phyloP scores from a whole-genome alignment of 163 green algal genomes.

The Prototheca cutis region DNA sequence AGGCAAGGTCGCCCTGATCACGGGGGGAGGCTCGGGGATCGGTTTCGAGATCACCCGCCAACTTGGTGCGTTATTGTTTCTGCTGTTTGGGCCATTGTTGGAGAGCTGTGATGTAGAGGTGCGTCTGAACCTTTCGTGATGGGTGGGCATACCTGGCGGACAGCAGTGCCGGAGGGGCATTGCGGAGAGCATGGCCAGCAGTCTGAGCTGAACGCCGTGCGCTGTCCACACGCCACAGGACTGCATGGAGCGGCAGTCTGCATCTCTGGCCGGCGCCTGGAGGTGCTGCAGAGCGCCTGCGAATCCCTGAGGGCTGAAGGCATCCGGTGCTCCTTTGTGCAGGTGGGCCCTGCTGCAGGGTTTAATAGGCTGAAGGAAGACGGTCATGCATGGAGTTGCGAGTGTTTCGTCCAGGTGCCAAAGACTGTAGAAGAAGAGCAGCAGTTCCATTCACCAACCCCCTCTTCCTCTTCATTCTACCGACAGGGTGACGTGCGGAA shows the following conservation, averaged over 20 bases:
- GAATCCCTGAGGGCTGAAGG: slow-evolving; percentile 38
- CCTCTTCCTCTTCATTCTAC: background rate
- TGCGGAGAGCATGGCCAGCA: too few relatives aligned
- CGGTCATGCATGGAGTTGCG: background rate
- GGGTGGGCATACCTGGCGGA: too few relatives aligned
- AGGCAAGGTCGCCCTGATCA: slow-evolving; percentile 71
- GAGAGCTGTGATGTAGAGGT: background rate
- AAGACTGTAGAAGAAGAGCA: too few relatives aligned
- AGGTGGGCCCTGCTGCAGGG: too few relatives aligned
- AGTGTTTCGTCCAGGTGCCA: background rate
- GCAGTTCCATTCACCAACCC: background rate
- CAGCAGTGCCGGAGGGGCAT: too few relatives aligned
- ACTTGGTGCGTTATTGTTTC: slow-evolving; percentile 49
- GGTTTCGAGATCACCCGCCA: slow-evolving; percentile 82
- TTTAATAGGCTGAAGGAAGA: background rate
- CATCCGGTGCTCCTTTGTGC: slow-evolving; percentile 37
- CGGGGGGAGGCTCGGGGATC: slow-evolving; percentile 82
- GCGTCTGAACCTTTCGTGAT: too few relatives aligned
- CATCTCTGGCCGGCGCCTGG: slow-evolving; percentile 71
- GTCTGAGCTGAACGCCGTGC: too few relatives aligned
- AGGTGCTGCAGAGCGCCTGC: slow-evolving; percentile 59
- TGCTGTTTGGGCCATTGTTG: background rate
- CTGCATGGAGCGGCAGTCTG: slow-evolving; percentile 74
- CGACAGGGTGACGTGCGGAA: slow-evolving; percentile 78
- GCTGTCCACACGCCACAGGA: too few relatives aligned